These are phyloP conservation scores for Phalaenopsis equestris DNA, from an alignment of 106 monocot genomes.

Conservation along the genomic window DNA sequence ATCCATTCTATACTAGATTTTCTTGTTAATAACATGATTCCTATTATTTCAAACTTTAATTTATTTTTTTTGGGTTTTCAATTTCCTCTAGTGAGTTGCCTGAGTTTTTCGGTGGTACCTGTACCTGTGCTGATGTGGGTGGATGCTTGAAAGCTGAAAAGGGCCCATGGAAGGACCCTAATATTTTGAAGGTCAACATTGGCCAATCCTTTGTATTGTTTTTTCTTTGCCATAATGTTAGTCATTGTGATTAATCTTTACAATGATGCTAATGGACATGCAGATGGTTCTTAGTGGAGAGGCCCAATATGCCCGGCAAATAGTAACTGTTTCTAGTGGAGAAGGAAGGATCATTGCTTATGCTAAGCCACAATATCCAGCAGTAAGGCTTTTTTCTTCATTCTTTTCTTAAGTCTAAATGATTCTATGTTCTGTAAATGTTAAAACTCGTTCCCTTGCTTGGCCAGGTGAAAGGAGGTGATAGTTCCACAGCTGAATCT, in stretches of 20 bases:
- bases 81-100: conserved; percentile 49
- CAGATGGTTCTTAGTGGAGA: conserved; percentile 59
- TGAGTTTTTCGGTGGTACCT: conserved; percentile 64
- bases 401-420: background rate
- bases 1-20: background rate
- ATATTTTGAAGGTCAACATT: conserved; percentile 38
- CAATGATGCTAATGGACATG: background rate
- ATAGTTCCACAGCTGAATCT: conserved; percentile 42
- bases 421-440: background rate
- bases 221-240: conserved; percentile 17
- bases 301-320: conserved; percentile 50
- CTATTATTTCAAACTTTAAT: background rate
- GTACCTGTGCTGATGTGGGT: conserved; percentile 45
- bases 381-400: conserved; percentile 14
- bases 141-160: conserved; percentile 58
- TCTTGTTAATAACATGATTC: background rate
- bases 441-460: conserved; percentile 1
- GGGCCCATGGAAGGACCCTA: conserved; percentile 63
- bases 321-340: conserved; percentile 44
- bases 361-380: conserved; percentile 39
- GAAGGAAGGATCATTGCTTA: conserved; percentile 60
- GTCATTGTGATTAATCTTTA: conserved; percentile 1
- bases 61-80: background rate
- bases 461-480: conserved; percentile 36
- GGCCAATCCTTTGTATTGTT: background rate